Percentiles rank a stretch among this genome's conserved stretches.
Conservation (phyloP, 345 rosid genomes). For the Populus ilicifolia region DNA sequence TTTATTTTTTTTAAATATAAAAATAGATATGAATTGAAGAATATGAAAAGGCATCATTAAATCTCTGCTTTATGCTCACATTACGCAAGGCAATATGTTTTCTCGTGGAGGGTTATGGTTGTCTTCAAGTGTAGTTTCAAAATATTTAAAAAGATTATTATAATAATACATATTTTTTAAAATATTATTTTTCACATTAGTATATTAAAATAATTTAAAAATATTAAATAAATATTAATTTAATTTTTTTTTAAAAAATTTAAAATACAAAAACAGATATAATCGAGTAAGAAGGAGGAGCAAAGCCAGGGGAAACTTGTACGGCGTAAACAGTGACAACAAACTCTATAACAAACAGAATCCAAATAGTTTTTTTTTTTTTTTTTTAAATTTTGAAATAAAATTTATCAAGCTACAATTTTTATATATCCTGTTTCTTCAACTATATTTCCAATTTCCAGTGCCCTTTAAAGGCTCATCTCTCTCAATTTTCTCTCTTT, state of each 20-base stretch:
- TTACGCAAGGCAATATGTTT: neutral
- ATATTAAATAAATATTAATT: too few species aligned
- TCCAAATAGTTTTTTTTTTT: too few species aligned
- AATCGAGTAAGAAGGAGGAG: neutral
- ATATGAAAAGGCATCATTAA: neutral
- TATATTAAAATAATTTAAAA: too few species aligned
- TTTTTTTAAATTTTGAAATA: conserved; percentile 4
- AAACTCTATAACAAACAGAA: neutral
- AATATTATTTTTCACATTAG: too few species aligned
- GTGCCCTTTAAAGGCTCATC: too few species aligned
- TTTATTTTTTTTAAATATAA: too few species aligned
- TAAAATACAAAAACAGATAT: too few species aligned
- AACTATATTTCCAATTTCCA: neutral
- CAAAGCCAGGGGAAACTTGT: neutral
- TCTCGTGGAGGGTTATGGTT: neutral
- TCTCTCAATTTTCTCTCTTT: neutral
- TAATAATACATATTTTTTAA: too few species aligned
- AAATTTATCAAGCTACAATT: neutral
- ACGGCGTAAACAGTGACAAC: neutral
- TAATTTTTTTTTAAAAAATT: too few species aligned
- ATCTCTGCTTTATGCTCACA: neutral
- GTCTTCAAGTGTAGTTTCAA: too few species aligned
- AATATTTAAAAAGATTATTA: too few species aligned
- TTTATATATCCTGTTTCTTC: conserved; percentile 3
- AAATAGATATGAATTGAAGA: neutral